Evolutionary conservation across 2,329 filamentous ascomycete species (phyloP).

Genomic region (Fusarium staphyleae): DNA sequence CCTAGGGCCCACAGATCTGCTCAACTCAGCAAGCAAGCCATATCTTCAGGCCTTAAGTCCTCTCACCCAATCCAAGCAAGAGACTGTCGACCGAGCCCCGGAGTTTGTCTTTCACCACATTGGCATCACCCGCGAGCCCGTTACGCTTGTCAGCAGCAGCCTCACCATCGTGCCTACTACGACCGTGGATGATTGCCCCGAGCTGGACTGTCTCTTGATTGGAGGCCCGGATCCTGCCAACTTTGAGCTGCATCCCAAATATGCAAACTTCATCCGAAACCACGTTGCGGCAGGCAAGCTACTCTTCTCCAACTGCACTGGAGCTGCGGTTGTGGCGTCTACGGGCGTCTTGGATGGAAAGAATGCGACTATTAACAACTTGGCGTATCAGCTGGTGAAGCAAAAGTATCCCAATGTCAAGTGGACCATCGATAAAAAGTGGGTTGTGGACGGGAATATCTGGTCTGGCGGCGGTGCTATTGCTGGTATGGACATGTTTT

Average conservation of each 20-base stretch:
- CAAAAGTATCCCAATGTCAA: slow-evolving; percentile 50
- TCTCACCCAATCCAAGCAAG: slow-evolving; percentile 28
- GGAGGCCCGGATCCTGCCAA: slow-evolving; percentile 42
- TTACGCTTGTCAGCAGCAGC: slow-evolving; percentile 20
- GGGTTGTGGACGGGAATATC: slow-evolving; percentile 54
- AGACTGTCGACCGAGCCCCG: slow-evolving; percentile 35
- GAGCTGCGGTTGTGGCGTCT: slow-evolving; percentile 42
- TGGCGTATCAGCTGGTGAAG: slow-evolving; percentile 41
- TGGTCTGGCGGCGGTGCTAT: slow-evolving; percentile 56
- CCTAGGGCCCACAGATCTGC: slow-evolving; percentile 43
- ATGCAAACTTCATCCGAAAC: slow-evolving; percentile 43
- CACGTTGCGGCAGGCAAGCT: slow-evolving; percentile 48
- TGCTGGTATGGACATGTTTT: slow-evolving; percentile 55
- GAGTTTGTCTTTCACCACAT: slow-evolving; percentile 48
- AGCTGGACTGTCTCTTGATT: slow-evolving; percentile 48
- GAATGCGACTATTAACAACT: slow-evolving; percentile 53
- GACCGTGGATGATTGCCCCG: slow-evolving; percentile 46
- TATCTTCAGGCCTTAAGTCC: slow-evolving; percentile 15
- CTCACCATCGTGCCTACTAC: slow-evolving; percentile 40
- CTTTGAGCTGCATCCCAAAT: slow-evolving; percentile 43
- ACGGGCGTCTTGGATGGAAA: slow-evolving; percentile 52
- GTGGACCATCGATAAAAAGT: slow-evolving; percentile 53
- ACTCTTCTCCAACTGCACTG: slow-evolving; percentile 50
- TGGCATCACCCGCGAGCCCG: slow-evolving; percentile 42
- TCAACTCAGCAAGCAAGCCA: slow-evolving; percentile 39